These are phyloP conservation scores for Pythium sp. DNA, from an alignment of 352 stramenopile species.

Conservation along the genomic window DNA sequence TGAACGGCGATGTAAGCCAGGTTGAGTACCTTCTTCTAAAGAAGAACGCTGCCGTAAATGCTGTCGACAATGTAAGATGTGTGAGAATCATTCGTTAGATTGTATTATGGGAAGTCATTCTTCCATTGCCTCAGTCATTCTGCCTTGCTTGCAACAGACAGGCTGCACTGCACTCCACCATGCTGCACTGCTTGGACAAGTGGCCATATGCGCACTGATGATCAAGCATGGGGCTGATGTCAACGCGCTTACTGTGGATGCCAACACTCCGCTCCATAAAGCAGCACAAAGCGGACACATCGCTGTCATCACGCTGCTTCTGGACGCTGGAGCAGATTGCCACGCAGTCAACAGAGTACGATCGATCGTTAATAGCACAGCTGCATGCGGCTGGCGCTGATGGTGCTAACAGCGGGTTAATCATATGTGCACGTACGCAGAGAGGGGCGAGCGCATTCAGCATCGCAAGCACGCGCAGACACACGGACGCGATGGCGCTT, in stretches of 20 bases:
- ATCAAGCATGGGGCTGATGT: constrained; percentile 21
- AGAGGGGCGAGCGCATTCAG: constrained; percentile 28
- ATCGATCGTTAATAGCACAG: not conserved
- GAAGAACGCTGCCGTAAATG: not conserved
- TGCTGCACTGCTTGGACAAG: constrained; percentile 31
- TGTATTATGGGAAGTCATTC: not conserved
- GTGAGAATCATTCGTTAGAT: not conserved
- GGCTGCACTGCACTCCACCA: constrained; percentile 33
- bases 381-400: not conserved
- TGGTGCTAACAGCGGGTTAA: not conserved
- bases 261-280: constrained; percentile 38
- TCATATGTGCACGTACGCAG: constrained; percentile 12
- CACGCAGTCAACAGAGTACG: constrained; percentile 24
- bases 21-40: constrained; percentile 18
- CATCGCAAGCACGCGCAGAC: constrained; percentile 31
- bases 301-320: constrained; percentile 24
- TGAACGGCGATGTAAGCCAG: constrained; percentile 27
- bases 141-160: constrained; percentile 15
- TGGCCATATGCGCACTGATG: constrained; percentile 27
- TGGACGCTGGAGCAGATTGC: constrained; percentile 21
- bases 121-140: not conserved
- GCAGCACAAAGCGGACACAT: constrained; percentile 29
- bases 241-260: constrained; percentile 17
- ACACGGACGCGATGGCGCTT: constrained; percentile 30
- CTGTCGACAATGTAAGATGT: constrained; percentile 26